Percentiles rank a stretch among this genome's conserved stretches.
These are phyloP conservation scores for Trichoderma brevicompactum DNA, from an alignment of 2,329 filamentous ascomycete genomes.

Conservation along the genomic window DNA sequence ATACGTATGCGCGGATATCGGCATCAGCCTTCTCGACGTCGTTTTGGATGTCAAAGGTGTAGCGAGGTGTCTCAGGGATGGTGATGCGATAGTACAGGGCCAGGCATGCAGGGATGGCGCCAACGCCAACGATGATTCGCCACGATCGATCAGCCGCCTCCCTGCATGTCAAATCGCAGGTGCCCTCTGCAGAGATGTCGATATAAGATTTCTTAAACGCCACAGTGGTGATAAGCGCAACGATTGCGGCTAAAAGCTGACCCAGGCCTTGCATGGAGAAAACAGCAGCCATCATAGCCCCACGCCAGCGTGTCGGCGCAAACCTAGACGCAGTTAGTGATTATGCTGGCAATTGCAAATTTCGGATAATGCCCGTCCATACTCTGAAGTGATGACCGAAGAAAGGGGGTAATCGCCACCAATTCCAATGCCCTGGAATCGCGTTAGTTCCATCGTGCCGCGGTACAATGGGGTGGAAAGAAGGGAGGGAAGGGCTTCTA, in stretches of 20 bases:
- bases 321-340: conserved; percentile 55
- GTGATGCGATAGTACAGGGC: conserved; percentile 86
- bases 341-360: conserved; percentile 26
- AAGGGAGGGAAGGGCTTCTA: neutral
- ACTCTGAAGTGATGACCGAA: conserved; percentile 80
- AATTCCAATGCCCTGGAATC: conserved; percentile 66
- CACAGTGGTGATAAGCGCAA: conserved; percentile 70
- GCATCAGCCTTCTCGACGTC: conserved; percentile 76
- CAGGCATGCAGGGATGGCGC: conserved; percentile 75
- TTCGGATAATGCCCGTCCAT: conserved; percentile 24
- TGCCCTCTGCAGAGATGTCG: conserved; percentile 45
- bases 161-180: conserved; percentile 66
- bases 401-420: conserved; percentile 83
- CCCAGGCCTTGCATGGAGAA: conserved; percentile 86
- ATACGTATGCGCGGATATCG: conserved; percentile 67
- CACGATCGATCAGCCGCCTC: conserved; percentile 78
- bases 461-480: neutral
- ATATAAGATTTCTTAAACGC: conserved; percentile 62
- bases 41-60: conserved; percentile 78
- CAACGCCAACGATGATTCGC: conserved; percentile 80
- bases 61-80: conserved; percentile 82
- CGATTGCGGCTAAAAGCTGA: conserved; percentile 72
- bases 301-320: conserved; percentile 79
- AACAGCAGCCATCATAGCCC: conserved; percentile 81
- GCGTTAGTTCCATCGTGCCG: conserved; percentile 13